phyloP scores from a whole-genome alignment of 1,139 yeast genomes.

The Candida sojae region DNA sequence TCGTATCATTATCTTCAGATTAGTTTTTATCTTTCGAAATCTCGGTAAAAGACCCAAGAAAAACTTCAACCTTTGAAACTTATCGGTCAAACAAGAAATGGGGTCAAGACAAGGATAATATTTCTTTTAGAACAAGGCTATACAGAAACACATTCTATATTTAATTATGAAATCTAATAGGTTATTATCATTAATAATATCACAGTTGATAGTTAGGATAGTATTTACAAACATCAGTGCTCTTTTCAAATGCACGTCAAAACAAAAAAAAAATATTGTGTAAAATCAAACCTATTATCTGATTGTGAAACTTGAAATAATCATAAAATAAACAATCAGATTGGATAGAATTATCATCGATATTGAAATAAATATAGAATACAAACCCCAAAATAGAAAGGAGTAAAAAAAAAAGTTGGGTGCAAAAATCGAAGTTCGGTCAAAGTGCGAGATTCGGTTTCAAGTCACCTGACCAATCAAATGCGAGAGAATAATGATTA shows the following conservation, averaged over 20 bases:
- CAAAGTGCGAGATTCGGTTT: slow-evolving; percentile 1
- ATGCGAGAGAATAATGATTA: slow-evolving; percentile 4
- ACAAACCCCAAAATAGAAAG: no score
- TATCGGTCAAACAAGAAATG: not conserved
- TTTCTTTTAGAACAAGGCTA: no score
- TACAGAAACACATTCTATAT: no score
- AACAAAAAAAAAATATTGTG: not conserved
- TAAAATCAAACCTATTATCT: not conserved
- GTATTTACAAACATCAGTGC: no score
- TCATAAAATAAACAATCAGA: not conserved
- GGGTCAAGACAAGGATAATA: no score
- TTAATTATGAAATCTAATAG: no score
- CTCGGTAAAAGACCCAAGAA: not conserved
- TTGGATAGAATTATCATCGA: not conserved
- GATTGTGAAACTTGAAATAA: not conserved
- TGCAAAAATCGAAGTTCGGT: slow-evolving; percentile 4
- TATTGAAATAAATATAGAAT: no score
- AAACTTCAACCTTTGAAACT: not conserved
- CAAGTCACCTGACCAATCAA: slow-evolving; percentile 5
- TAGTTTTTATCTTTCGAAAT: no score
- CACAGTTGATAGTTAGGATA: no score
- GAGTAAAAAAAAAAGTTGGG: not conserved
- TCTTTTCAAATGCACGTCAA: no score
- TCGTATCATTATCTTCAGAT: no score
- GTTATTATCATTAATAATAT: no score